Evolutionary conservation across 2,329 filamentous ascomycete genomes (phyloP).

Genomic region (Fusarium poae): DNA sequence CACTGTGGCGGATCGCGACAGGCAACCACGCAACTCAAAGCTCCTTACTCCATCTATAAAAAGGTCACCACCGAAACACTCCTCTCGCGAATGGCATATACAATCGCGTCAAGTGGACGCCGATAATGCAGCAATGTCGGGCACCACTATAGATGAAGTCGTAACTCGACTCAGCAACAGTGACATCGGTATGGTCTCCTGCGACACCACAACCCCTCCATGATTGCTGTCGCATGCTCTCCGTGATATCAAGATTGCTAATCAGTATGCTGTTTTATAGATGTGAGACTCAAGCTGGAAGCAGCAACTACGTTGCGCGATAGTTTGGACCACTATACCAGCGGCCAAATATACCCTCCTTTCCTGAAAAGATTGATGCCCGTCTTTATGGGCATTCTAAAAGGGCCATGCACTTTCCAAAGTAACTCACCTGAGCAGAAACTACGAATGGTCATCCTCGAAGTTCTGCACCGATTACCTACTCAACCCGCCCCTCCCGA

Average conservation of each 20-base stretch:
- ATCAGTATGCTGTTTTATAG: constrained; percentile 59
- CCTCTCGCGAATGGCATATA: constrained; percentile 54
- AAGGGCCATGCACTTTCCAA: constrained; percentile 89
- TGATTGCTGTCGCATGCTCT: constrained; percentile 40
- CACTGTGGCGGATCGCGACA: constrained; percentile 36
- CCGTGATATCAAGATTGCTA: constrained; percentile 6
- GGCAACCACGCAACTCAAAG: constrained; percentile 37
- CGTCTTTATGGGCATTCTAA: constrained; percentile 86
- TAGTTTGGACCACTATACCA: constrained; percentile 88
- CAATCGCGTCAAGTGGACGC: constrained; percentile 54
- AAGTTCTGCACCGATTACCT: constrained; percentile 89
- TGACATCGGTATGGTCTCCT: constrained; percentile 63
- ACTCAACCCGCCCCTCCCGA: constrained; percentile 79
- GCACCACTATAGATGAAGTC: constrained; percentile 72
- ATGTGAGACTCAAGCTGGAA: constrained; percentile 83
- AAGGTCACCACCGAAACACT: constrained; percentile 37
- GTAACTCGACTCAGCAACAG: constrained; percentile 69
- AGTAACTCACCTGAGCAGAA: constrained; percentile 94
- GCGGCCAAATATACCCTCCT: constrained; percentile 78
- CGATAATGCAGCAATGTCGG: constrained; percentile 70
- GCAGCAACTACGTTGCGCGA: constrained; percentile 90
- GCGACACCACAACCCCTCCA: constrained; percentile 24
- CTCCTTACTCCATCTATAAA: constrained; percentile 35
- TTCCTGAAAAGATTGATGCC: constrained; percentile 93
- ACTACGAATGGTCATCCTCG: constrained; percentile 91